phyloP scores from a whole-genome alignment of 139 green algal genomes.

The Tetraselmis chui region DNA sequence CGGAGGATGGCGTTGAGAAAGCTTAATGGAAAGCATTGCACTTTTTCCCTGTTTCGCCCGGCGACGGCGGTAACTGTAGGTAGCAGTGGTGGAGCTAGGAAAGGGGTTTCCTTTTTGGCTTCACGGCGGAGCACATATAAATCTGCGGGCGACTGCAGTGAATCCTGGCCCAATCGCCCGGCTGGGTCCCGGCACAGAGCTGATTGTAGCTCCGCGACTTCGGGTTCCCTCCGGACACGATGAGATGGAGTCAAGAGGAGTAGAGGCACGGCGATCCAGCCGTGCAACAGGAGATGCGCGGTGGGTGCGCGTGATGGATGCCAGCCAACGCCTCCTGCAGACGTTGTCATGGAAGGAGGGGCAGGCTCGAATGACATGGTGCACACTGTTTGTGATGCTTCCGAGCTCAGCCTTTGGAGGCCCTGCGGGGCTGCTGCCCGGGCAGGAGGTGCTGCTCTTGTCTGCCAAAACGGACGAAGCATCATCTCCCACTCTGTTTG shows the following conservation, averaged over 20 bases:
- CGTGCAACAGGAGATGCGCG: background rate
- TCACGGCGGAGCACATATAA: slow-evolving; percentile 15
- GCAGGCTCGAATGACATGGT: too few species aligned
- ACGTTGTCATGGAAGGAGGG: too few species aligned
- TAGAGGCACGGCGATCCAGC: too few species aligned
- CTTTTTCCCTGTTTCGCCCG: too few species aligned
- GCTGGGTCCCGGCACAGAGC: slow-evolving; percentile 53
- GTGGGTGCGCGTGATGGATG: background rate
- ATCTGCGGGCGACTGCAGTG: slow-evolving; percentile 21
- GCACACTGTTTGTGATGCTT: background rate
- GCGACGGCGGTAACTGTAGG: slow-evolving; percentile 46
- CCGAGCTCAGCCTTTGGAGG: background rate
- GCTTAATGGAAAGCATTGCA: too few species aligned
- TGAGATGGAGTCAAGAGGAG: too few species aligned
- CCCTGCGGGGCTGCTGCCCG: background rate
- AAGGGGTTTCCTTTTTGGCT: slow-evolving; percentile 67
- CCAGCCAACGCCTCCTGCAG: too few species aligned
- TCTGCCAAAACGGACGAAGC: background rate
- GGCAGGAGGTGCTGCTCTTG: background rate
- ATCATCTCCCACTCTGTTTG: background rate
- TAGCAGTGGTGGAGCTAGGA: slow-evolving; percentile 47
- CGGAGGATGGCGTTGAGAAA: too few species aligned
- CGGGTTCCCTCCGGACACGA: too few species aligned
- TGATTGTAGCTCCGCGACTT: slow-evolving; percentile 64
- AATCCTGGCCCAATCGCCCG: slow-evolving; percentile 29